Percentiles rank a stretch among this genome's conserved stretches.
Conservation (phyloP, 768 basidiomycete species). For the Kwoniella newhampshirensis region DNA sequence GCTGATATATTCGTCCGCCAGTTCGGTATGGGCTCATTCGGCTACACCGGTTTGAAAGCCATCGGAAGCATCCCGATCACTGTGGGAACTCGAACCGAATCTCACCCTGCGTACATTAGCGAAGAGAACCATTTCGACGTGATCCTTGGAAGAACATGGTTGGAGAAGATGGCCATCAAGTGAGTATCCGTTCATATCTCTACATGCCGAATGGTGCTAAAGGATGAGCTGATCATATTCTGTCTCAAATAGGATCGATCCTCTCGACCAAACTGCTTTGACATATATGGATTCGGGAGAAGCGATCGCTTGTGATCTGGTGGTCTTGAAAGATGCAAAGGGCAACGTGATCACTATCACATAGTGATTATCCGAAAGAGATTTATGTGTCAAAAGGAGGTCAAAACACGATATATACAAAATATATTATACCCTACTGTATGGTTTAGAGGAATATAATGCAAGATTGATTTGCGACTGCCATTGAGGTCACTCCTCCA, state of each 20-base stretch:
- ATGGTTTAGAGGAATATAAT: background rate
- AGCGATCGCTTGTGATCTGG: slow-evolving; percentile 85
- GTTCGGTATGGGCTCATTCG: slow-evolving; percentile 81
- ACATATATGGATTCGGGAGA: slow-evolving; percentile 90
- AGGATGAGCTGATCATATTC: slow-evolving; percentile 8
- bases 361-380: slow-evolving; percentile 46
- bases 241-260: slow-evolving; percentile 59
- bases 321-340: slow-evolving; percentile 82
- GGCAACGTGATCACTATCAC: slow-evolving; percentile 90
- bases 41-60: slow-evolving; percentile 70
- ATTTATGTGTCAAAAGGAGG: background rate
- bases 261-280: slow-evolving; percentile 82
- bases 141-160: slow-evolving; percentile 78
- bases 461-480: background rate
- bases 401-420: background rate
- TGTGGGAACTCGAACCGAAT: slow-evolving; percentile 53
- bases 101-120: slow-evolving; percentile 72
- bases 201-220: too few relatives aligned
- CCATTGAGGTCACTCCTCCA: too few relatives aligned
- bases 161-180: slow-evolving; percentile 68
- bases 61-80: slow-evolving; percentile 87
- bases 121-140: slow-evolving; percentile 97
- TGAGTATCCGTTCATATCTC: slow-evolving; percentile 28
- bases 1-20: slow-evolving; percentile 6
- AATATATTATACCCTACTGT: too few relatives aligned